phyloP scores from a whole-genome alignment of 192 early-diverging fungal species.

The Paraglomus brasilianum region DNA sequence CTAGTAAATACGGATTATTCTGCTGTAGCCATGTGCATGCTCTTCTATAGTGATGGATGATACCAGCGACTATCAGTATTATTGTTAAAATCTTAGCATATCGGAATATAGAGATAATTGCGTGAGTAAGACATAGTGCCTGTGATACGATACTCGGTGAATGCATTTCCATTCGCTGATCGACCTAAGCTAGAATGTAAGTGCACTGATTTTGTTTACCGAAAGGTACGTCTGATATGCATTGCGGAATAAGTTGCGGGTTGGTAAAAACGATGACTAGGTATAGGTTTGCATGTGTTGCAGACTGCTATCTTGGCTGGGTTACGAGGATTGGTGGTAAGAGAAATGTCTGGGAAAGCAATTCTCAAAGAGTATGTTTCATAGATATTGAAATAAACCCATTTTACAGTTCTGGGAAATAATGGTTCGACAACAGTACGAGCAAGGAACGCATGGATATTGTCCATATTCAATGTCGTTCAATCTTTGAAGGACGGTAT shows the following conservation, averaged over 20 bases:
- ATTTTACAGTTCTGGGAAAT: background rate
- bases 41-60: no score
- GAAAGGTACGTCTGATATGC: slow-evolving; percentile 2
- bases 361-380: background rate
- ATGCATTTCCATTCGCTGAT: background rate
- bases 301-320: no score
- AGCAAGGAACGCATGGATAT: background rate
- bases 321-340: no score
- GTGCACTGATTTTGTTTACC: background rate
- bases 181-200: background rate
- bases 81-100: no score
- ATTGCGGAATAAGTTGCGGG: background rate
- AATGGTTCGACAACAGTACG: background rate
- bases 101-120: no score
- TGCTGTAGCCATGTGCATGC: no score
- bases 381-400: background rate
- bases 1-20: no score
- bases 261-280: no score
- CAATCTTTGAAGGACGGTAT: no score
- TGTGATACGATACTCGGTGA: background rate
- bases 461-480: no score
- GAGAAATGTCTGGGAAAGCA: background rate
- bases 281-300: no score
- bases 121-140: background rate
- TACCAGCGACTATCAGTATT: no score